These are phyloP conservation scores for Santalum album DNA, from an alignment of 164 flowering plant species.

Conservation along the genomic window DNA sequence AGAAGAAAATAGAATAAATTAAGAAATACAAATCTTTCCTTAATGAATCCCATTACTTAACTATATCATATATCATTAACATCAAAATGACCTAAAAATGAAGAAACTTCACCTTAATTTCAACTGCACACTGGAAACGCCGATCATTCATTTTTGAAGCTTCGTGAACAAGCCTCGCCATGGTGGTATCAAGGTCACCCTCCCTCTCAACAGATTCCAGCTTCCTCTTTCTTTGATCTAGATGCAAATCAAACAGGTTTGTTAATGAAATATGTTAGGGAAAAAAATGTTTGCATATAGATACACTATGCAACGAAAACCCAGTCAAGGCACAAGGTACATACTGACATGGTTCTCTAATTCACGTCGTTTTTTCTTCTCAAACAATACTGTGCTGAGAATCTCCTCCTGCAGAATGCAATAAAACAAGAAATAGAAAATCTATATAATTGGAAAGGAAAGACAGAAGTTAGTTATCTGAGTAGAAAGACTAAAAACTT, in stretches of 20 bases:
- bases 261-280: too few species aligned
- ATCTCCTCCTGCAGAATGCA: conserved; percentile 56
- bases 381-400: conserved; percentile 17
- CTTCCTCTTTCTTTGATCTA: conserved; percentile 57
- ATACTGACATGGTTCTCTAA: conserved; percentile 56
- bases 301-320: neutral
- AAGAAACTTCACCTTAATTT: conserved; percentile 47
- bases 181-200: conserved; percentile 42
- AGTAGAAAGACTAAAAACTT: too few species aligned
- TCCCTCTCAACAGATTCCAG: conserved; percentile 52
- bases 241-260: conserved; percentile 6
- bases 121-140: conserved; percentile 42
- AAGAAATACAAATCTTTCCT: neutral
- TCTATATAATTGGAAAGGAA: neutral
- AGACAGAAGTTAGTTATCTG: neutral
- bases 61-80: too few species aligned
- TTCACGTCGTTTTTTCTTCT: conserved; percentile 51
- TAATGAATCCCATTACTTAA: too few species aligned
- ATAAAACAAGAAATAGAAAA: neutral
- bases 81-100: neutral
- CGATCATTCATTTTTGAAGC: conserved; percentile 38
- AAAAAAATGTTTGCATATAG: neutral
- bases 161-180: conserved; percentile 48
- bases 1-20: conserved; percentile 7
- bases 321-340: conserved; percentile 12